Evolutionary conservation across 805 yeast genomes (phyloP), one percentile per base, ranked within the genome.

Genomic region (Suhomyces faveliae): DNA sequence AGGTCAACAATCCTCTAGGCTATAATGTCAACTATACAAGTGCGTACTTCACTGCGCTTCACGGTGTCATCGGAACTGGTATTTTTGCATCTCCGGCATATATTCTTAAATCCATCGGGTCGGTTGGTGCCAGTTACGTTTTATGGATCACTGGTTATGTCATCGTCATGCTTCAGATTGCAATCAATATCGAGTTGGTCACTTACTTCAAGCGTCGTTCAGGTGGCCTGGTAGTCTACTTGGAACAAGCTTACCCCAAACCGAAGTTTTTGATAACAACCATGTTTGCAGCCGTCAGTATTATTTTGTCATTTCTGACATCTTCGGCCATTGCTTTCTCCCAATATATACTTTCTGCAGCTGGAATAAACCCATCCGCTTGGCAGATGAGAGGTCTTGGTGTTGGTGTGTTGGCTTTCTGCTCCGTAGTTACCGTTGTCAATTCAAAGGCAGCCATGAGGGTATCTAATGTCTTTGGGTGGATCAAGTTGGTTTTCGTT

Each of bases 51-150:
- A 67, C 84, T 48, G 80, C 84, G 48, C 71, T 84, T 56, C 85
- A 84, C 53, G 80, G 90, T 54, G 80, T 85, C 70, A 73, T 85
- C 39, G 91, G 91, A 52, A 85, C 90, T 0, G 90, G 90, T 66
- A 84, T 85, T 42, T 85, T 85, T 61, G 80, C 86, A 10, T 83
- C 87, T 0, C 87, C 90, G 4, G 79, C 84, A 3, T 71, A 81
- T 1, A 76, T 85, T 48, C 74, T 76, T n/a, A 61, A 59, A n/a
- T 64, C 73, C 1, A 63, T 72, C 46, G 78, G 78, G 1, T 69
- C 76, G 1, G 55, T 74, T 39, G 79, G 79, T 25, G 68, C 74
- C 9, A 56, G 73, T 4, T 74, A 73, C 45, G 66, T 74, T 3
- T 57, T 74, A n/a, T 74, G 79, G 78, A 54, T 68, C 2, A 55